phyloP scores from a whole-genome alignment of 352 stramenopile genomes.

The Elongisporangium prolatum region DNA sequence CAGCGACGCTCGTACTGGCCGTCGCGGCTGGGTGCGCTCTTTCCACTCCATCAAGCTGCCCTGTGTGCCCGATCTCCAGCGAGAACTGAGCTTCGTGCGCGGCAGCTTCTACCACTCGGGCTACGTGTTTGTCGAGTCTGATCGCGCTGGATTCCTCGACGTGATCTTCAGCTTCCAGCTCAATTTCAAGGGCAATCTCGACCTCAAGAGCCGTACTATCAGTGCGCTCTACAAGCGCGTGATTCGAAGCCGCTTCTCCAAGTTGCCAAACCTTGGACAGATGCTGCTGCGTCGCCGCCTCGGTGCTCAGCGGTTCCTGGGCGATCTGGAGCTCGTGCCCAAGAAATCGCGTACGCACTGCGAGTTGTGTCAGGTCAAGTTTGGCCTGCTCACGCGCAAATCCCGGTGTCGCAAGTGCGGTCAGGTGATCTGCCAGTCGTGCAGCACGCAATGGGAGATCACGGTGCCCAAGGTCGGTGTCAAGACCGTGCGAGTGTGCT shows the following conservation, averaged over 20 bases:
- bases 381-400: conserved; percentile 61
- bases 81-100: conserved; percentile 42
- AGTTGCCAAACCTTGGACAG: conserved; percentile 42
- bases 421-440: conserved; percentile 65
- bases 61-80: conserved; percentile 51
- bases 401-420: conserved; percentile 62
- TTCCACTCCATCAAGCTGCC: conserved; percentile 68
- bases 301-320: conserved; percentile 46
- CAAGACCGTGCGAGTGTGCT: conserved; percentile 58
- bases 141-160: conserved; percentile 51
- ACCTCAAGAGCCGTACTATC: conserved; percentile 18
- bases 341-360: conserved; percentile 52
- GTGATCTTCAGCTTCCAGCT: conserved; percentile 60
- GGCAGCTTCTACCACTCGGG: conserved; percentile 69
- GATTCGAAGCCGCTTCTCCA: conserved; percentile 48
- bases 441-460: conserved; percentile 54
- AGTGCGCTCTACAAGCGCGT: conserved; percentile 39
- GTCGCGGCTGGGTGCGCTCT: conserved; percentile 61
- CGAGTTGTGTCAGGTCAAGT: conserved; percentile 51
- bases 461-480: conserved; percentile 34
- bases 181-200: conserved; percentile 55
- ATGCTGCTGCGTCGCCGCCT: conserved; percentile 48
- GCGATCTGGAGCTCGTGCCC: conserved; percentile 61
- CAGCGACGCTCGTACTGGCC: conserved; percentile 39
- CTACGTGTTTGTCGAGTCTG: conserved; percentile 69